These are phyloP conservation scores for Saccharomyces paradoxus DNA, from an alignment of 805 yeast genomes.

Conservation along the genomic window DNA sequence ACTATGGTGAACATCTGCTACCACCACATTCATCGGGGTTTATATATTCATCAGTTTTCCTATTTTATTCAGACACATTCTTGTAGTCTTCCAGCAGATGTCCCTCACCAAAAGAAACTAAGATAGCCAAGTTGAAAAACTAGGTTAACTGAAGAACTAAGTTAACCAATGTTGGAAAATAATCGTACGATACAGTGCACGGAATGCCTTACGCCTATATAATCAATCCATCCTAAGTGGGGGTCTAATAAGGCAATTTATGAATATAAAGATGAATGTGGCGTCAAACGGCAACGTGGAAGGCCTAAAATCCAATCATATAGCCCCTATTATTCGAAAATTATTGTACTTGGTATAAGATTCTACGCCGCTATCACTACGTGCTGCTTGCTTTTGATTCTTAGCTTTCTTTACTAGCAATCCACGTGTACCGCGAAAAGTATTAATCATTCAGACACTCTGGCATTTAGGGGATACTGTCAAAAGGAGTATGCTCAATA, in stretches of 20 bases:
- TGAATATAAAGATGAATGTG: not conserved
- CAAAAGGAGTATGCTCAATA: not conserved
- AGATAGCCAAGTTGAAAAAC: not conserved
- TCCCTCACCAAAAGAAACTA: not conserved
- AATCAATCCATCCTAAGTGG: not conserved
- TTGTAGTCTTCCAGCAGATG: not conserved
- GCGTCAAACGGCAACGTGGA: not conserved
- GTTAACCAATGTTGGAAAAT: not conserved
- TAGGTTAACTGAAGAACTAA: not conserved
- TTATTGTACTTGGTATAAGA: not conserved
- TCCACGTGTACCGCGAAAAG: not conserved
- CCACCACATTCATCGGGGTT: not conserved
- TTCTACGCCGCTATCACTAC: not conserved
- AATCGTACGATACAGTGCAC: not conserved
- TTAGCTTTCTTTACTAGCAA: not conserved
- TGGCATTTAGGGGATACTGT: not conserved
- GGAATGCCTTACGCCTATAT: not conserved
- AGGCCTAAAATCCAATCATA: not conserved
- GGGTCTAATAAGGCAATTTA: not conserved
- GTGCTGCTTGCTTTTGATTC: not conserved
- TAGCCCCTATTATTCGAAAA: not conserved
- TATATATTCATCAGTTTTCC: not conserved
- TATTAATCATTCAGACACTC: not conserved
- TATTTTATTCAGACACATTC: not conserved
- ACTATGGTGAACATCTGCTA: not conserved